Evolutionary conservation across 139 green algal genomes (phyloP), one percentile per base, ranked within the genome.

Genomic region (Ettlia oleoabundans): DNA sequence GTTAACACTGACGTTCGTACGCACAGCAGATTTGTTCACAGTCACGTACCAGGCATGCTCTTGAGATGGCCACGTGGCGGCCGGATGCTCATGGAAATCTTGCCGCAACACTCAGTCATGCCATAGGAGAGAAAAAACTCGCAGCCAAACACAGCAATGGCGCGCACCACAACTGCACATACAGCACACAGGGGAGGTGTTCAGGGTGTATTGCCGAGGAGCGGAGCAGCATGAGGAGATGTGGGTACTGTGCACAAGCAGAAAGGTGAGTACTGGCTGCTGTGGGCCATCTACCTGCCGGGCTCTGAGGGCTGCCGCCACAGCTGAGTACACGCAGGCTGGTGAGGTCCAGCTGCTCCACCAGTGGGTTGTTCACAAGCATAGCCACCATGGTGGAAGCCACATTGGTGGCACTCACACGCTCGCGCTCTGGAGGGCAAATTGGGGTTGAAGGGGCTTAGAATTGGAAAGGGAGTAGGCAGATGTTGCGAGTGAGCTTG

Each of bases 21-120:
- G 13, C 47, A 58, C 10, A 15, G 47, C 47, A 22, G n/a, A 10
- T 24, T 15, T 40, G 15, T n/a, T 40, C 5, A 22, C 51, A 30
- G 42, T n/a, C 13, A 52, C 71, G 26, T 35, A 80, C 73, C 53
- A 3, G 73, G 22, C 73, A 80, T 68, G 73, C 52, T 33, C 9
- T 41, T 30, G 9, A 24, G 24, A 13, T n/a, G 18, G 30, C 30
- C 38, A 38, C 40, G 4, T 1, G 35, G 32, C 6, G 90, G 89
- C 81, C 96, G 87, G 33, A 98, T 92, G 69, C 88, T 95, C 94
- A 98, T 98, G 65, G 78, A 89, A 86, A 98, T 98, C 85, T 98
- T 98, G 73, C 95, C 95, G 83, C 95, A 98, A 88, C 92, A 96
- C 86, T 98, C 95, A n/a, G 95, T 98, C 95, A 98, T 98, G 82